Evolutionary conservation across 768 basidiomycete genomes (phyloP).

Genomic region (Rickenella mellea): DNA sequence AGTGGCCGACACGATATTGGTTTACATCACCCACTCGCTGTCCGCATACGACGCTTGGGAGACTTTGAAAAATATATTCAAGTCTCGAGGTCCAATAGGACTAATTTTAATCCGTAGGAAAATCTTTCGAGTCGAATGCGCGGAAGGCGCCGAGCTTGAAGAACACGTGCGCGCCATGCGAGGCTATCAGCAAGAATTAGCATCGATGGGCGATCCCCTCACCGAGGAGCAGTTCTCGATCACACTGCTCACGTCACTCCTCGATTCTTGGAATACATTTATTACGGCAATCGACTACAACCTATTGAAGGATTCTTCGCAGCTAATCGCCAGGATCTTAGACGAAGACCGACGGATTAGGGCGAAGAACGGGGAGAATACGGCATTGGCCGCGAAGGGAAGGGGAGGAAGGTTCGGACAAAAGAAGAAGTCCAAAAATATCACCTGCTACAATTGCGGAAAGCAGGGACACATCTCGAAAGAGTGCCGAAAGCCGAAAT

Average conservation of each 20-base stretch:
- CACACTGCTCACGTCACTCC: constrained; percentile 22
- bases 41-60: constrained; percentile 21
- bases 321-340: constrained; percentile 11
- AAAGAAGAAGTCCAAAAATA: too few species aligned
- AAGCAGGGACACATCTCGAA: too few species aligned
- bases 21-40: constrained; percentile 16
- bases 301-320: constrained; percentile 8
- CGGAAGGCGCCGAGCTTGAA: constrained; percentile 21
- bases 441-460: too few species aligned
- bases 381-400: too few species aligned
- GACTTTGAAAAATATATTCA: constrained; percentile 18
- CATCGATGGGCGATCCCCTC: constrained; percentile 13
- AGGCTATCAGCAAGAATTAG: constrained; percentile 14
- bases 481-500: too few species aligned
- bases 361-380: too few species aligned
- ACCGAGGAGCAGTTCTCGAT: constrained; percentile 20
- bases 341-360: too few species aligned
- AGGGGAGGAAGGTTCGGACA: too few species aligned
- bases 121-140: constrained; percentile 16
- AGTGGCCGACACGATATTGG: constrained; percentile 18
- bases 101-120: constrained; percentile 17
- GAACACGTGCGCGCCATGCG: constrained; percentile 21
- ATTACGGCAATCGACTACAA: constrained; percentile 13
- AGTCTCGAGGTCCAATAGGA: constrained; percentile 18
- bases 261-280: constrained; percentile 24